Conservation (phyloP, 202 grass and related monocot genomes). For the Carex sylvatica region DNA sequence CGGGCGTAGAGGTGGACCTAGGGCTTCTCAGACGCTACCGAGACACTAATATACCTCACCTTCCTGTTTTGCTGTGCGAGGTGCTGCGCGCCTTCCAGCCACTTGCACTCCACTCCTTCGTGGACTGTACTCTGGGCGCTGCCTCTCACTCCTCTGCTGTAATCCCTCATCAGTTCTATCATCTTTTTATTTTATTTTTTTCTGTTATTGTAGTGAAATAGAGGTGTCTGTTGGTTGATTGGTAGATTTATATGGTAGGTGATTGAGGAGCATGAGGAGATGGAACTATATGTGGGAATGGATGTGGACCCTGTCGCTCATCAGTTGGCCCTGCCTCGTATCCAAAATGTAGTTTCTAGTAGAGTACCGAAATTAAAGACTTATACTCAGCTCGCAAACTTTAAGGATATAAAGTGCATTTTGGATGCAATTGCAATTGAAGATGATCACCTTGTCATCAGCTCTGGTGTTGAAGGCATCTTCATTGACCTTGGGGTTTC, state of each 20-base stretch:
- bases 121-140: constrained; percentile 92
- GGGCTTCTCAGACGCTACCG: constrained; percentile 45
- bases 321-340: constrained; percentile 39
- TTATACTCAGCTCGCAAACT: constrained; percentile 65
- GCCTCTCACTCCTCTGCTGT: constrained; percentile 77
- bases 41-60: constrained; percentile 41
- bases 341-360: constrained; percentile 47
- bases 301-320: constrained; percentile 71
- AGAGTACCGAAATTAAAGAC: constrained; percentile 31
- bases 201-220: background rate
- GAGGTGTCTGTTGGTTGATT: constrained; percentile 14
- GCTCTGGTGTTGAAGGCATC: constrained; percentile 47
- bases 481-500: constrained; percentile 92
- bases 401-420: constrained; percentile 83
- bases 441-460: background rate
- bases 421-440: constrained; percentile 29
- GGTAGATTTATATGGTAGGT: constrained; percentile 43
- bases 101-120: constrained; percentile 64
- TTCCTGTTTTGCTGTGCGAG: constrained; percentile 73
- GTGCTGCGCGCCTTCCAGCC: constrained; percentile 63
- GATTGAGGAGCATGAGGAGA: constrained; percentile 78
- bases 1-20: constrained; percentile 40
- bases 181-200: background rate
- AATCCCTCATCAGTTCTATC: background rate
- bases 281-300: constrained; percentile 85